These are phyloP conservation scores for Cyberlindnera petersonii DNA, from an alignment of 805 yeast species.

Conservation along the genomic window DNA sequence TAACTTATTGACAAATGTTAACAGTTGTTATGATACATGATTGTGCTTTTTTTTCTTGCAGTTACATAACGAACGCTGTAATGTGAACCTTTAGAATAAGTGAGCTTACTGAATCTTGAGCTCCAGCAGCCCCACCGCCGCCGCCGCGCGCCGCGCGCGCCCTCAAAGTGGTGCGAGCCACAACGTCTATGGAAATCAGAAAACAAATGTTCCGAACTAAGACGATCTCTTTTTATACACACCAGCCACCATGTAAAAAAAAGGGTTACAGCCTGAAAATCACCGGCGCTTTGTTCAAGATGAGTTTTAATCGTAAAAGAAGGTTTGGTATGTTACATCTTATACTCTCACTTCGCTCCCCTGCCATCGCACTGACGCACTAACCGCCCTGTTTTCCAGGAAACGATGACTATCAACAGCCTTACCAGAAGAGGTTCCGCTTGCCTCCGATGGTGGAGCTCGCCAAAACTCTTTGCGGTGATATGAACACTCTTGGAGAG, in stretches of 20 bases:
- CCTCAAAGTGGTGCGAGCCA: not conserved
- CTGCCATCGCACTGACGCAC: not conserved
- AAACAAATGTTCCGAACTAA: not conserved
- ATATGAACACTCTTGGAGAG: conserved; percentile 60
- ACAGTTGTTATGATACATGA: too few relatives aligned
- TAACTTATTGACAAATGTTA: too few relatives aligned
- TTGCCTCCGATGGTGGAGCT: conserved; percentile 44
- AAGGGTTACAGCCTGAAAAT: not conserved
- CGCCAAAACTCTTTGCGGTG: conserved; percentile 45
- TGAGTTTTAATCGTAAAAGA: conserved; percentile 29
- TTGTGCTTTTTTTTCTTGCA: too few relatives aligned
- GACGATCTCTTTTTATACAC: not conserved
- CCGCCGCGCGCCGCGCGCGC: too few relatives aligned
- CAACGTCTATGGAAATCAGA: not conserved
- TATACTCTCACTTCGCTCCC: not conserved
- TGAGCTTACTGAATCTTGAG: too few relatives aligned
- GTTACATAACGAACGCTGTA: too few relatives aligned
- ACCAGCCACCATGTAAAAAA: too few relatives aligned
- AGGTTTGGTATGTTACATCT: conserved; percentile 21
- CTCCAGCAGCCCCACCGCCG: too few relatives aligned
- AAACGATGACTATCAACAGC: conserved; percentile 24
- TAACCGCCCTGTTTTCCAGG: conserved; percentile 16
- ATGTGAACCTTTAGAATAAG: too few relatives aligned
- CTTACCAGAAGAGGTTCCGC: conserved; percentile 25
- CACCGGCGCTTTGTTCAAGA: conserved; percentile 4